Conservation (phyloP, 768 basidiomycete species). For the Russula olivacea region DNA sequence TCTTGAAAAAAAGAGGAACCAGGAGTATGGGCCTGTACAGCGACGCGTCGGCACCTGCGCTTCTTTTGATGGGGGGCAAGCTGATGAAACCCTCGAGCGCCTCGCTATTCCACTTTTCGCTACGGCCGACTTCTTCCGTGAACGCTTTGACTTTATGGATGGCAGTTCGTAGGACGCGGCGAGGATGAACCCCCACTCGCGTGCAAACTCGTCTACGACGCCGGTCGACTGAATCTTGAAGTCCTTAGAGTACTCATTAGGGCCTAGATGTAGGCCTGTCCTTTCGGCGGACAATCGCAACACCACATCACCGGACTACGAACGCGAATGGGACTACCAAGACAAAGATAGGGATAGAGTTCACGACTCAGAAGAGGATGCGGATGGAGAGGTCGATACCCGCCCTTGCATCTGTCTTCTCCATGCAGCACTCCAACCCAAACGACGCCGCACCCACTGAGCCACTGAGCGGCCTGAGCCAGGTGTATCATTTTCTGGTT, state of each 20-base stretch:
- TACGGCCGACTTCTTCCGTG: slow-evolving; percentile 57
- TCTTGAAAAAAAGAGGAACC: slow-evolving; percentile 96
- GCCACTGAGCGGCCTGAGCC: too few relatives aligned
- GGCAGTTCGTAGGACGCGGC: slow-evolving; percentile 57
- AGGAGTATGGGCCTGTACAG: slow-evolving; percentile 73
- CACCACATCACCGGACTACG: too few relatives aligned
- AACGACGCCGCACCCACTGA: too few relatives aligned
- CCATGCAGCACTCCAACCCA: too few relatives aligned
- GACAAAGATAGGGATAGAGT: too few relatives aligned
- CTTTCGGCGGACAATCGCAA: slow-evolving; percentile 69
- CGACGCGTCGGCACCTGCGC: slow-evolving; percentile 31
- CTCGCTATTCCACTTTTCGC: slow-evolving; percentile 77
- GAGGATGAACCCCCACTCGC: slow-evolving; percentile 86
- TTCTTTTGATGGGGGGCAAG: slow-evolving; percentile 36
- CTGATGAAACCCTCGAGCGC: slow-evolving; percentile 86
- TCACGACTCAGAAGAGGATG: too few relatives aligned
- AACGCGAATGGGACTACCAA: too few relatives aligned
- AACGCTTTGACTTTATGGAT: slow-evolving; percentile 64
- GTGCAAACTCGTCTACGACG: slow-evolving; percentile 72
- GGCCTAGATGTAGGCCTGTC: slow-evolving; percentile 85
- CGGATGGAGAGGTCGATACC: too few relatives aligned
- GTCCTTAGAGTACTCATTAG: slow-evolving; percentile 61
- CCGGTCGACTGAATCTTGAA: slow-evolving; percentile 69
- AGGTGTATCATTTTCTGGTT: too few relatives aligned
- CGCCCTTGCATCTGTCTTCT: too few relatives aligned